Base-by-base conservation (phyloP, 352 stramenopile genomes). In the Pythium phragmitis region DNA sequence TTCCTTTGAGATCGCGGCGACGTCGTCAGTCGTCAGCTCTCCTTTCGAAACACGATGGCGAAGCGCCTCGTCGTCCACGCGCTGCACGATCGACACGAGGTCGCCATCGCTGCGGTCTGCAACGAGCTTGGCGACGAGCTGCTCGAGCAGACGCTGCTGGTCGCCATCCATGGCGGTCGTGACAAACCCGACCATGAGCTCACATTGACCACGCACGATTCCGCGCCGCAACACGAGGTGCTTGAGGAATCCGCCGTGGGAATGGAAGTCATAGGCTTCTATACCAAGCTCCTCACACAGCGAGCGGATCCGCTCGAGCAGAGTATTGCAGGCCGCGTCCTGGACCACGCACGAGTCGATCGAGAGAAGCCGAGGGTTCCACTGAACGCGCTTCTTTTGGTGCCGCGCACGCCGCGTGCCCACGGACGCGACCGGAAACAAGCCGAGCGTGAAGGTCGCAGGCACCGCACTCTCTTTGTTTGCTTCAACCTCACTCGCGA, bases 131-230 rank as follows among this genome's bases (percentile, higher is more conserved):
- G 59, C 50, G 4, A 90, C 65, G 9, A 89, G 68, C 6, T 26
- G 7, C 3, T 74, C 52, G 7, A 91, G 49, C 9, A 58, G 14
- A 3, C 63, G 42, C 6, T 74, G 80, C 52, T 80, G 69, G 21
- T 76, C 60, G 21, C 59, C 73, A 2, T 76, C 67, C 39, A 87
- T 63, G 9, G 70, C 71, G 1, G 81, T 84, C 1, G 82, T 93
- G 12, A 86, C 77, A 8, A 93, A 70, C 4, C 77, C 82, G 2
- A 90, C 46, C 80, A 93, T 91, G 49, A 91, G 63, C 57, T 93
- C 75, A 0, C 17, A 23, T 19, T 67, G 56, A 9, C 64, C 30
- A 2, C 30, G 28, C 37, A 76, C 76, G 2, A 70, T 46, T 11
- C 82, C 84, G 16, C 71, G 76, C 21, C 84, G 82, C 34, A 93